These are phyloP conservation scores for Madurella fahalii DNA, from an alignment of 2,329 filamentous ascomycete species.

Conservation along the genomic window DNA sequence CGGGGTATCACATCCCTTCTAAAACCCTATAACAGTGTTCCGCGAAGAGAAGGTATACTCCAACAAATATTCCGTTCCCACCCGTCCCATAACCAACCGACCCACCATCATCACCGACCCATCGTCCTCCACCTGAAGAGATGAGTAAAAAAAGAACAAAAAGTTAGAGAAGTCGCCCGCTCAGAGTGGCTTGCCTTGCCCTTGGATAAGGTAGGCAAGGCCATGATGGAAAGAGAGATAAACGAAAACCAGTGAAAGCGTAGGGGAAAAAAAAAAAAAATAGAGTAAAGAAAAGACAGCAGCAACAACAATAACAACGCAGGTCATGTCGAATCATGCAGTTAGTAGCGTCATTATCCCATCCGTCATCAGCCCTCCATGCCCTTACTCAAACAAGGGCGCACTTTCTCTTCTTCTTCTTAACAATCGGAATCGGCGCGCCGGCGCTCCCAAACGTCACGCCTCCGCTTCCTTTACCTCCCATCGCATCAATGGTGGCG, in stretches of 20 bases:
- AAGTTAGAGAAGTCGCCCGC: neutral
- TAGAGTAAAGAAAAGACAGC: conserved; percentile 17
- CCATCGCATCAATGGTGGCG: conserved; percentile 20
- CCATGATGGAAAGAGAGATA: conserved; percentile 22
- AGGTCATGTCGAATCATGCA: conserved; percentile 26
- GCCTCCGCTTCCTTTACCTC: conserved; percentile 29
- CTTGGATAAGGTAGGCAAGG: conserved; percentile 10
- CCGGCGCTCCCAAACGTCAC: conserved; percentile 34
- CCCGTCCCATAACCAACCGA: conserved; percentile 4
- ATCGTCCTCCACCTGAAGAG: neutral
- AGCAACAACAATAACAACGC: conserved; percentile 7
- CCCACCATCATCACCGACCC: neutral
- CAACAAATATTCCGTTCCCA: conserved; percentile 11
- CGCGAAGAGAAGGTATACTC: conserved; percentile 18
- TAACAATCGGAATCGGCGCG: conserved; percentile 43
- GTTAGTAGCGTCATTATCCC: conserved; percentile 13
- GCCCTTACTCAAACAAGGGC: conserved; percentile 60
- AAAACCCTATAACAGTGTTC: conserved; percentile 19
- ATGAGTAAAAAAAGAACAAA: conserved; percentile 19
- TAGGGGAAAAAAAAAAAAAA: conserved; percentile 12
- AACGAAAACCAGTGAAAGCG: no score
- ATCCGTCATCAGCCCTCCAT: neutral
- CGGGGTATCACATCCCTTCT: conserved; percentile 21
- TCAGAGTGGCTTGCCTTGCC: neutral
- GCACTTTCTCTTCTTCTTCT: conserved; percentile 83